A percentile compares a stretch with the other conserved stretches of the same genome.
These are phyloP conservation scores for Trichoderma gamsii DNA, from an alignment of 495 filamentous ascomycete genomes.

Conservation along the genomic window DNA sequence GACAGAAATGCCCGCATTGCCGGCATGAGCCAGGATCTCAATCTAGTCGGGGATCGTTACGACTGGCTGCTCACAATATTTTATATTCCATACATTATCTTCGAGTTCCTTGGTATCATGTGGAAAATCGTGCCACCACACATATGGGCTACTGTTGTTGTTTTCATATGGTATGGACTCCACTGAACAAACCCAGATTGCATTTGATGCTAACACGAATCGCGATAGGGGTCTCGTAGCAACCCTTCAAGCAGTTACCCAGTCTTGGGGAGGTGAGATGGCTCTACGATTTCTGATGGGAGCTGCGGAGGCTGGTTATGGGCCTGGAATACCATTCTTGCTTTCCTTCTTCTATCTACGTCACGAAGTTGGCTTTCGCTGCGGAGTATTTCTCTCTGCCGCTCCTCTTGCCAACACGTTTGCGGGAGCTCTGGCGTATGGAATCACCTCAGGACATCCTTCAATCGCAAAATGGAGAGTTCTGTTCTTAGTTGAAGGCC, in stretches of 20 bases:
- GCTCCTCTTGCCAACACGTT: slow-evolving; percentile 80
- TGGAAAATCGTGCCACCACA: slow-evolving; percentile 62
- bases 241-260: slow-evolving; percentile 54
- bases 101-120: slow-evolving; percentile 65
- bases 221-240: slow-evolving; percentile 48
- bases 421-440: slow-evolving; percentile 76
- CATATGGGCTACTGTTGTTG: slow-evolving; percentile 31
- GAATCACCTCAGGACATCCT: slow-evolving; percentile 66
- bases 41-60: slow-evolving; percentile 37
- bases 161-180: slow-evolving; percentile 22
- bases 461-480: slow-evolving; percentile 70
- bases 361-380: slow-evolving; percentile 68
- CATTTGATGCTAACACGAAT: neutral
- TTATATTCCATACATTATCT: slow-evolving; percentile 62
- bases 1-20: slow-evolving; percentile 57
- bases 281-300: slow-evolving; percentile 62
- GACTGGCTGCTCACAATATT: slow-evolving; percentile 76
- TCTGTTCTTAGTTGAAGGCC: slow-evolving; percentile 76
- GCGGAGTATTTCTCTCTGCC: slow-evolving; percentile 69
- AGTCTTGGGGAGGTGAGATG: slow-evolving; percentile 61
- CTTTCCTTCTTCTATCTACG: slow-evolving; percentile 81
- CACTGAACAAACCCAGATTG: neutral
- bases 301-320: slow-evolving; percentile 61
- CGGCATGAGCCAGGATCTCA: slow-evolving; percentile 39
- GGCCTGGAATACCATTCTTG: slow-evolving; percentile 65